Percentiles rank a stretch among this genome's conserved stretches.
Conservation (phyloP, 2,329 filamentous ascomycete species). For the Stagonosporopsis vannaccii region DNA sequence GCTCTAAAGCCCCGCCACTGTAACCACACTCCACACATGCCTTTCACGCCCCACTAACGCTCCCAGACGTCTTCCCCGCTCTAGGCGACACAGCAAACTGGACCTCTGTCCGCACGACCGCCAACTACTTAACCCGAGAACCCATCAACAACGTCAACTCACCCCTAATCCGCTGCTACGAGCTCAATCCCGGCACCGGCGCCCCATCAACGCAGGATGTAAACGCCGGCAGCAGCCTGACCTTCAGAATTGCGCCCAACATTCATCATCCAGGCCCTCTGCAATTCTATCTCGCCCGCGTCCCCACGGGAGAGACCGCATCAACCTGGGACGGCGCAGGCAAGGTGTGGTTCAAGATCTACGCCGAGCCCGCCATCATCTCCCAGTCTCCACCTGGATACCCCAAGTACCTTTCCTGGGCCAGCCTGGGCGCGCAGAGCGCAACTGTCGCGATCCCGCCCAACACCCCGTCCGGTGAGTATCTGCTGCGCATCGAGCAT, state of each 20-base stretch:
- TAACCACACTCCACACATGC: background rate
- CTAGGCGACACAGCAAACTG: slow-evolving; percentile 37
- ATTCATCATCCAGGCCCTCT: slow-evolving; percentile 48
- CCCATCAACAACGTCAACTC: slow-evolving; percentile 42
- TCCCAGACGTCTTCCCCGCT: slow-evolving; percentile 18
- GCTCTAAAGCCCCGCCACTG: slow-evolving; percentile 38
- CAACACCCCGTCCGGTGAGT: slow-evolving; percentile 52
- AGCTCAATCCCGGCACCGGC: slow-evolving; percentile 30
- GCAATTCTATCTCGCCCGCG: slow-evolving; percentile 51
- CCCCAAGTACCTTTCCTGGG: slow-evolving; percentile 27
- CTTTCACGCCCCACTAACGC: slow-evolving; percentile 25
- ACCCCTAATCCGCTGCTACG: slow-evolving; percentile 45
- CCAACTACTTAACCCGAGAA: slow-evolving; percentile 41
- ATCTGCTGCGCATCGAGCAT: slow-evolving; percentile 57
- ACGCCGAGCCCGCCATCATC: slow-evolving; percentile 30
- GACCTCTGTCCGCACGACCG: slow-evolving; percentile 43
- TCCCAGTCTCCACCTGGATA: background rate
- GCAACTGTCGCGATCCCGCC: slow-evolving; percentile 50
- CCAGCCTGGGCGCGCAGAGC: slow-evolving; percentile 28
- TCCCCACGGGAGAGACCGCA: slow-evolving; percentile 37
- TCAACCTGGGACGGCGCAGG: slow-evolving; percentile 43
- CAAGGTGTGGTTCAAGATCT: slow-evolving; percentile 50
- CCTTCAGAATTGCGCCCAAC: slow-evolving; percentile 40
- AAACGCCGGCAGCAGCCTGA: slow-evolving; percentile 40
- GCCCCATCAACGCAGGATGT: slow-evolving; percentile 31